Base-by-base conservation (phyloP, 352 stramenopile species). In the Phytophthora fragariae region DNA sequence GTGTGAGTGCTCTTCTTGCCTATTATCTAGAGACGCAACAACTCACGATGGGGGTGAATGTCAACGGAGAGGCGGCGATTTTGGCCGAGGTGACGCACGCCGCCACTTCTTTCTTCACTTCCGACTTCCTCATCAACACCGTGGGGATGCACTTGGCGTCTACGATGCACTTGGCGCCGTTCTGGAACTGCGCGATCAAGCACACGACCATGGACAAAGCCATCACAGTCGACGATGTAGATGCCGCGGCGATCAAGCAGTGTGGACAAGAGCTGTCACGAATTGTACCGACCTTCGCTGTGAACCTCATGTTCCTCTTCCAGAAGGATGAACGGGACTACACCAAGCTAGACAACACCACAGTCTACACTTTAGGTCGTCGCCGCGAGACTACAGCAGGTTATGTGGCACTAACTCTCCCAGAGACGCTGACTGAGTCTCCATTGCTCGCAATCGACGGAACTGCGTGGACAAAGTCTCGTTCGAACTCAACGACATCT, bases 151-250 rank as follows among this genome's bases (percentile, higher is more conserved):
- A 77, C 35, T 69, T 72, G 9, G 58, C 74, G 0, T 82, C 74
- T 1, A 72, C 76, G 0, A 79, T 76, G 56, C 68, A 82, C 39
- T 62, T 85, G 35, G 79, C 76, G 29, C 76, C 76, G 5, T 85
- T 85, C 67, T 85, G 79, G 79, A 71, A 81, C 27, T 85, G 79
- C 39, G 76, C 73, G 5, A 83, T 85, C n/a, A 65, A 74, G 15
- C 68, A 82, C 53, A 82, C 73, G 17, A 74, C 70, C 4, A 83
- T 85, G 79, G 70, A 63, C 37, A 85, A 85, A 44, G 57, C 65
- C 4, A 68, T 83, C 2, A 62, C 59, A 3, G 24, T 80, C 2
- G 47, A 21, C 5, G 57, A 81, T 33, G 70, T 85, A 7, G 75
- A 81, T 29, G 67, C 52, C 6, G 15, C 17, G 5, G 35, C 52